Percentiles rank a stretch among this genome's conserved stretches.
Conservation (phyloP, 306 rosid species). For the Sesbania bispinosa region DNA sequence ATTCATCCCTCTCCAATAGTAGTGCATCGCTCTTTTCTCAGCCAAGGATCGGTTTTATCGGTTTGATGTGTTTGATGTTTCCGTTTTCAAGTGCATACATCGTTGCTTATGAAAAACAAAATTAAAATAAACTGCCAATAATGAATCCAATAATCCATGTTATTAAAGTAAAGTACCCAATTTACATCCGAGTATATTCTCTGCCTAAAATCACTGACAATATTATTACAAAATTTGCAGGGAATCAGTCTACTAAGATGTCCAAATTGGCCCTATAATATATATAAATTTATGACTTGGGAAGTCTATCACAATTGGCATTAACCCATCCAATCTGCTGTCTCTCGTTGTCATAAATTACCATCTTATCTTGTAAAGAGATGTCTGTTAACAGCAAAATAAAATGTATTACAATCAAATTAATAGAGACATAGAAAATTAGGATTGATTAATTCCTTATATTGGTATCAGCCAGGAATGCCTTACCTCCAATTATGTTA, state of each 20-base stretch:
- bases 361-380: slow-evolving; percentile 55
- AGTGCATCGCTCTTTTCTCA: no score
- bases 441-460: no score
- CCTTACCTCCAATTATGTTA: slow-evolving; percentile 71
- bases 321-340: slow-evolving; percentile 65
- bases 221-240: no score
- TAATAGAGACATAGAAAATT: background rate
- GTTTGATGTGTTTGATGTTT: background rate
- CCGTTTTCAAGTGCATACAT: no score
- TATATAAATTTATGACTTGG: slow-evolving; percentile 35
- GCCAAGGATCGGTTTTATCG: no score
- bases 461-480: background rate
- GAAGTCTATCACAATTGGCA: slow-evolving; percentile 42
- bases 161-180: no score
- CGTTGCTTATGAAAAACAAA: background rate
- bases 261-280: no score
- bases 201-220: no score
- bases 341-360: slow-evolving; percentile 75
- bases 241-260: no score
- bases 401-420: background rate
- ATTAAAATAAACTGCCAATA: background rate
- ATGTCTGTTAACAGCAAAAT: slow-evolving; percentile 42
- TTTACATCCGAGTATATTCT: no score
- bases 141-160: background rate
- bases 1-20: no score